Evolutionary conservation across 2,329 filamentous ascomycete species (phyloP).

Genomic region (Penicillium concentricum): DNA sequence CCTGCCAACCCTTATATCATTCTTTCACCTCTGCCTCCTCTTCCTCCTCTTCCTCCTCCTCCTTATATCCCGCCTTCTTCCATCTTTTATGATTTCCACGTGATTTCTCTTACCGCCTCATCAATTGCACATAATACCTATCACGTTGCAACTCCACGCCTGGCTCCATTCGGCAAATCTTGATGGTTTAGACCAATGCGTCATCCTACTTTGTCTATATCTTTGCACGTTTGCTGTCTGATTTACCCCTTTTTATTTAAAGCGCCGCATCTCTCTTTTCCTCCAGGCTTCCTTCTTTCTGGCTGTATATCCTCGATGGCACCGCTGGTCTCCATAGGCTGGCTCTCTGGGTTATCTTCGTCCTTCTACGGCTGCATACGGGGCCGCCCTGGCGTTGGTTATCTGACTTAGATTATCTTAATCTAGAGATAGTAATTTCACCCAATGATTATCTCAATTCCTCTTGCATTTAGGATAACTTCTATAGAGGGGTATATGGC

Average conservation of each 20-base stretch:
- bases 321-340: slow-evolving; percentile 1
- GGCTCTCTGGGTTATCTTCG: slow-evolving; percentile 5
- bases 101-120: slow-evolving; percentile 7
- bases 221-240: not conserved
- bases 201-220: slow-evolving; percentile 15
- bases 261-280: not conserved
- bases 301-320: slow-evolving; percentile 3
- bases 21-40: slow-evolving; percentile 1
- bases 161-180: slow-evolving; percentile 11
- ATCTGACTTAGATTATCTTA: slow-evolving; percentile 10
- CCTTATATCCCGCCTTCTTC: slow-evolving; percentile 9
- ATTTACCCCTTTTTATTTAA: not conserved
- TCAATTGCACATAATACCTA: slow-evolving; percentile 27
- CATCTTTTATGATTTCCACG: slow-evolving; percentile 16
- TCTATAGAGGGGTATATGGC: not conserved
- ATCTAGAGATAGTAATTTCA: slow-evolving; percentile 17
- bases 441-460: not conserved
- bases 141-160: slow-evolving; percentile 11
- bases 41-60: slow-evolving; percentile 3
- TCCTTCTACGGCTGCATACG: slow-evolving; percentile 14
- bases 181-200: slow-evolving; percentile 12
- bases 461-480: not conserved
- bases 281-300: not conserved
- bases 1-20: slow-evolving; percentile 2
- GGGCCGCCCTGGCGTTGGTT: slow-evolving; percentile 5